Base-by-base conservation (phyloP, 139 green algal species). In the Chlorella vulgaris region DNA sequence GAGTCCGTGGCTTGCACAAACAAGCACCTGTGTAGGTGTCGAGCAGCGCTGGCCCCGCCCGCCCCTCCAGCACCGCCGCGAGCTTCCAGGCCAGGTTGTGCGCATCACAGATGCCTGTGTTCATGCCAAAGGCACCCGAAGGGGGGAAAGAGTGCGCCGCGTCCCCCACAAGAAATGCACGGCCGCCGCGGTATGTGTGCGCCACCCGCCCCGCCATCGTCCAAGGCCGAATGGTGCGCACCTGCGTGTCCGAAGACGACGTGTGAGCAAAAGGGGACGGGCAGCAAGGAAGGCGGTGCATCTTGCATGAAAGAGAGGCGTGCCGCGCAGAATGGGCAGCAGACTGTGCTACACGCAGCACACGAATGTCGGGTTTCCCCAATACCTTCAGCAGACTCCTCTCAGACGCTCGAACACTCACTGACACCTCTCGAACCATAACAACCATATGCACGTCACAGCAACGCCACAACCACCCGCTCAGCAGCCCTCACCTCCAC, bases 21-120 rank as follows among this genome's bases (percentile, higher is more conserved):
- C 28, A 26, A 53, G 3, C 74, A 58, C 74, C 35, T 31, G 76
- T 82, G 84, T 98, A 98, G 6, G 67, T 89, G 43, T 86, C 39
- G 53, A 98, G 85, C 61, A 98, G 85, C 5, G 70, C 26, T 0
- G 40, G 29, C 6, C 22, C 24, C 6, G 87, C 80, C 5, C 33
- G 29, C n/a, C 83, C 81, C 38, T 80, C 28, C 24, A 94, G 74
- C 39, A 93, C 91, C n/a, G 91, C 85, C 18, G 95, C 94, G 28
- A 99, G 90, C 89, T 98, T 98, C 95, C 95, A 98, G 1, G 95
- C 96, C 35, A 99, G 86, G 81, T 98, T 98, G 89, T 98, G 95
- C 0, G 94, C 94, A 71, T 99, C 95, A 74, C 91, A 85, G 13
- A 85, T 90, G 21, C 96, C 96, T 5, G 96, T 98, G 91, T 99